Base-by-base conservation (phyloP, 2,329 filamentous ascomycete species). In the Lachnum nothofagi region DNA sequence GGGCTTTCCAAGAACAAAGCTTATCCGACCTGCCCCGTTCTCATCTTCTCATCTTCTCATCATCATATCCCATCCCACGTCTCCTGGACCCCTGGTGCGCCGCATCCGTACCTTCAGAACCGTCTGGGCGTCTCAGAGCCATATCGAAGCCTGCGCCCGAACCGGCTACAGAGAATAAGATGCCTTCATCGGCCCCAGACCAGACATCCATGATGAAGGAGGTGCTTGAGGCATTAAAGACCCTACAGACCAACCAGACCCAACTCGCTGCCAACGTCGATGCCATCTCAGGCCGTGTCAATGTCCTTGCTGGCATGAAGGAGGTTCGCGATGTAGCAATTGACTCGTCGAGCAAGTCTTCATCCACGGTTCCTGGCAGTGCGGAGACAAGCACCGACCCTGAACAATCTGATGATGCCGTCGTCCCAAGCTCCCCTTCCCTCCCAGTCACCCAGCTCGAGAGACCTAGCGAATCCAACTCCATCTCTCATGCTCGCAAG, bases 281-380 rank as follows among this genome's bases (percentile, higher is more conserved):
- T 64, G 72, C 73, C 37, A 80, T 83, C 65, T 77, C 79, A 57
- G 78, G 78, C 43, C 73, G 78, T 47, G 76, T 84, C 51, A 82
- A 83, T 62, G 75, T 78, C 40, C 68, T 82, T 25, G 74, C 78
- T 23, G 76, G 77, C 40, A 72, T 82, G 58, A 80, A 80, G 65
- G 72, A 78, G 56, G 67, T 79, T 25, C 70, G 74, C 52, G 76
- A 79, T 54, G 72, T 71, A 44, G 74, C 75, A 29, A 33, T 31
- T 37, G 31, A 40, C 20, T 37, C 47, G n/a, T 42, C 52, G 20
- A 40, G 37, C 37, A 40, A 22, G 16, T 5, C 19, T 14, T n/a
- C n/a, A n/a, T 25, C 46, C 14, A n/a, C 31, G 5, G 35, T 46
- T 46, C 24, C 55, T 23, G 52, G 55, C 41, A 49, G 48, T 41